Evolutionary conservation across 1,284 basidiomycete genomes (phyloP), one percentile per base, ranked within the genome.

Genomic region (Melampsora occidentalis): DNA sequence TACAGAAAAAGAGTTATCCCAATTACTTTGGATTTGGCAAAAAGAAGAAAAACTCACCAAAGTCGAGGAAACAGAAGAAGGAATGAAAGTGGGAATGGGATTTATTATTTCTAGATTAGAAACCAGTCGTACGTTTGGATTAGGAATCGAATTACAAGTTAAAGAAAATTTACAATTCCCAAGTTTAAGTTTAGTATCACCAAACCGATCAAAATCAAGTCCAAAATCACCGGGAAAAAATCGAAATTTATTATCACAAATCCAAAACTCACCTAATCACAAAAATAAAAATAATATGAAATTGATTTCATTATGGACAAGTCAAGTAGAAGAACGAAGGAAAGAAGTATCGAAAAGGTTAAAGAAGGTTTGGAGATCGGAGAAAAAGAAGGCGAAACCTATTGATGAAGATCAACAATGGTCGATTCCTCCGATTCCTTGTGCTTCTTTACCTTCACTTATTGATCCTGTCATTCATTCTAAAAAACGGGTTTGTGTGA

Each of bases 21-120:
- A 72, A 51, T 49, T 72, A 16, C 39, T 72, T 10, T 72, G 71
- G 71, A 18, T 64, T 39, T 72, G 71, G 71, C 35, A 72, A 65
- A 65, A 28, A 25, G 71, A 72, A 31, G 71, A 72, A 51, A 35
- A 22, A 9, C 25, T 20, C 33, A 4, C 3, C 35, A 31, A 2
- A 28, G 33, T 9, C 16, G 2, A 22, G 62, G 62, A 35, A 12
- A 20, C 59, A 20, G 28, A 57, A 35, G 51, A 69, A 69, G 5
- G 3, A 39, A 39, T 31, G 12, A 3, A 72, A 51, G 49, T 35
- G 5, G 71, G 71, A 18, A 64, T 72, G 61, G 71, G 71, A 25
- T 72, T 72, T 51, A 57, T 72, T 25, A 42, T 72, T n/a, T 72
- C 71, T 6, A 59, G 57, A 14, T 35, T 48, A 20, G 39, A 53